Evolutionary conservation across 192 early-diverging fungal genomes (phyloP).

Genomic region (Backusella macrospora): DNA sequence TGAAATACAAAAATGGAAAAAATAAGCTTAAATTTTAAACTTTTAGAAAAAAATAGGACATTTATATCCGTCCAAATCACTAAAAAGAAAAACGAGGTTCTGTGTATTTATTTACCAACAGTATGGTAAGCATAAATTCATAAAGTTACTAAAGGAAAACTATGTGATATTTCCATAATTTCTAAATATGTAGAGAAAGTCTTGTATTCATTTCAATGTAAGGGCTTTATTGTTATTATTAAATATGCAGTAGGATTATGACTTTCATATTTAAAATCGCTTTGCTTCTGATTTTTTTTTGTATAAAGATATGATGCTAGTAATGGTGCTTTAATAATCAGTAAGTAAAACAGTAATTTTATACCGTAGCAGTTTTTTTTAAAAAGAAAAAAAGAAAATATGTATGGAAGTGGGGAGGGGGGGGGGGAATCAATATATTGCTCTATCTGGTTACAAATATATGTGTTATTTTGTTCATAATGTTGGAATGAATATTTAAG

Average conservation of each 20-base stretch:
- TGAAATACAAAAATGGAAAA: neutral
- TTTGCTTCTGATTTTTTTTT: neutral
- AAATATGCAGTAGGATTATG: constrained; percentile 7
- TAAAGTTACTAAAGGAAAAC: neutral
- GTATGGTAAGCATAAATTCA: neutral
- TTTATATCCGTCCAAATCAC: neutral
- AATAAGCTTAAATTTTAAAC: neutral
- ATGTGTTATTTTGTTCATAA: constrained; percentile 6
- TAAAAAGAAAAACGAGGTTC: neutral
- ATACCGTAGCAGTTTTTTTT: too few species aligned
- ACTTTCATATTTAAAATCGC: constrained; percentile 5
- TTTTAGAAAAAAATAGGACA: neutral
- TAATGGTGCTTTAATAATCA: too few species aligned
- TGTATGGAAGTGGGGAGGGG: neutral
- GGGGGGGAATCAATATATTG: neutral
- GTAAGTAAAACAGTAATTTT: too few species aligned
- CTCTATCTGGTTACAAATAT: constrained; percentile 13
- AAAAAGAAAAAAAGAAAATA: neutral
- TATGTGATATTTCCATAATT: neutral
- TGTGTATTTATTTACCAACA: neutral
- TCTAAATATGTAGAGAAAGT: neutral
- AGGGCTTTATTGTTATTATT: neutral
- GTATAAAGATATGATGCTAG: neutral
- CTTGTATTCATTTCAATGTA: neutral
- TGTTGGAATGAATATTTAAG: neutral